Conservation (phyloP, 73 alveolate genomes). For the Paramecium primaurelia region DNA sequence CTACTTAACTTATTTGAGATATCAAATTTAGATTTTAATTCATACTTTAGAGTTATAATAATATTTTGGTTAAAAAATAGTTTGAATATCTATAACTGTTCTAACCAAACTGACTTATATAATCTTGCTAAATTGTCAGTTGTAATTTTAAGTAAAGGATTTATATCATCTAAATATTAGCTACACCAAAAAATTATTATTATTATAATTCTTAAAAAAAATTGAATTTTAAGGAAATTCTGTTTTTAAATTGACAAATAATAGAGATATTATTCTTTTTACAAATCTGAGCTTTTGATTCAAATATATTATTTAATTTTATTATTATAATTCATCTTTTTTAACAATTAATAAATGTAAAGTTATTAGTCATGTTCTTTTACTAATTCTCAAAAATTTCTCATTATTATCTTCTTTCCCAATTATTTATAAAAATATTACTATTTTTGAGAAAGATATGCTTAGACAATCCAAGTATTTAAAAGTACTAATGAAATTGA, state of each 20-base stretch:
- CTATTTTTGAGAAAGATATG: background rate
- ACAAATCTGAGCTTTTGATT: constrained; percentile 35
- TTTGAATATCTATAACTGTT: constrained; percentile 46
- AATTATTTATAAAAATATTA: background rate
- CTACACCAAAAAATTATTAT: constrained; percentile 70
- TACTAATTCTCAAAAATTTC: constrained; percentile 59
- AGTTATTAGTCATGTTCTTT: constrained; percentile 52
- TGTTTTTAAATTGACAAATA: constrained; percentile 38
- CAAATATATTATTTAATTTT: constrained; percentile 28
- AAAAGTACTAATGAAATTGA: background rate
- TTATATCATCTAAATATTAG: constrained; percentile 64
- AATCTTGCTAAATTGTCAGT: constrained; percentile 81
- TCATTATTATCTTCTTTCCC: constrained; percentile 31
- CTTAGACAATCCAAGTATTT: background rate
- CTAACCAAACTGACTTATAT: constrained; percentile 67
- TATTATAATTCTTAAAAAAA: constrained; percentile 75
- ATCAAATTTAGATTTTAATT: background rate
- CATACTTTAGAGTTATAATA: background rate
- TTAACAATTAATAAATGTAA: constrained; percentile 61
- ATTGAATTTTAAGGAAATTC: constrained; percentile 31
- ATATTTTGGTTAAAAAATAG: background rate
- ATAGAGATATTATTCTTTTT: constrained; percentile 35
- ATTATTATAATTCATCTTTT: constrained; percentile 50
- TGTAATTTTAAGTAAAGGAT: constrained; percentile 69
- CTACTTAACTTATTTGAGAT: background rate